These are phyloP conservation scores for Diplodia mutila DNA, from an alignment of 2,329 filamentous ascomycete species.

Conservation along the genomic window DNA sequence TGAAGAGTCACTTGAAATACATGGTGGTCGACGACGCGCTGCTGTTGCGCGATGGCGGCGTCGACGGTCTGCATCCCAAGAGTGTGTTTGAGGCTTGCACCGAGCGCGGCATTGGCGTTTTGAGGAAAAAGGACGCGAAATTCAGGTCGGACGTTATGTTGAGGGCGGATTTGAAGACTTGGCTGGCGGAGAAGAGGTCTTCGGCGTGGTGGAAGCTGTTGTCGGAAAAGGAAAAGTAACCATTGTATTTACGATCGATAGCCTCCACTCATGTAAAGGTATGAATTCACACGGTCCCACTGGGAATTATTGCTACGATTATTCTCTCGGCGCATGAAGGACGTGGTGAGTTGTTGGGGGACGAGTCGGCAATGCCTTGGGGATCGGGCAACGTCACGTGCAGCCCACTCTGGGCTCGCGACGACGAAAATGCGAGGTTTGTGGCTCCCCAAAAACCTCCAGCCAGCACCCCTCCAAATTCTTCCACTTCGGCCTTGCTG, in stretches of 20 bases:
- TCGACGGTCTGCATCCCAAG: constrained; percentile 59
- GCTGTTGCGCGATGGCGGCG: constrained; percentile 66
- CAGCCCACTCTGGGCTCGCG: constrained; percentile 13
- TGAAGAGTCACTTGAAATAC: constrained; percentile 57
- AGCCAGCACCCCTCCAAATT: constrained; percentile 17
- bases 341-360: too few relatives aligned
- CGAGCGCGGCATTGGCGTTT: constrained; percentile 68
- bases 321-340: too few relatives aligned
- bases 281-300: too few relatives aligned
- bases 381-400: neutral
- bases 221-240: neutral
- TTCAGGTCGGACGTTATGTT: constrained; percentile 28
- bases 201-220: neutral
- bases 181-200: neutral
- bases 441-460: constrained; percentile 14
- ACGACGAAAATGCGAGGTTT: constrained; percentile 16
- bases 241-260: neutral
- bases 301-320: too few relatives aligned
- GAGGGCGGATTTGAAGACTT: constrained; percentile 38
- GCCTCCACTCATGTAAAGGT: too few relatives aligned
- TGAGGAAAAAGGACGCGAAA: constrained; percentile 40
- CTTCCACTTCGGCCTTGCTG: constrained; percentile 2
- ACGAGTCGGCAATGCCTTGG: neutral
- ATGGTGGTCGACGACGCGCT: constrained; percentile 72
- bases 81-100: constrained; percentile 73